phyloP scores from a whole-genome alignment of 1,284 basidiomycete genomes.

The Anthracocystis setariae region DNA sequence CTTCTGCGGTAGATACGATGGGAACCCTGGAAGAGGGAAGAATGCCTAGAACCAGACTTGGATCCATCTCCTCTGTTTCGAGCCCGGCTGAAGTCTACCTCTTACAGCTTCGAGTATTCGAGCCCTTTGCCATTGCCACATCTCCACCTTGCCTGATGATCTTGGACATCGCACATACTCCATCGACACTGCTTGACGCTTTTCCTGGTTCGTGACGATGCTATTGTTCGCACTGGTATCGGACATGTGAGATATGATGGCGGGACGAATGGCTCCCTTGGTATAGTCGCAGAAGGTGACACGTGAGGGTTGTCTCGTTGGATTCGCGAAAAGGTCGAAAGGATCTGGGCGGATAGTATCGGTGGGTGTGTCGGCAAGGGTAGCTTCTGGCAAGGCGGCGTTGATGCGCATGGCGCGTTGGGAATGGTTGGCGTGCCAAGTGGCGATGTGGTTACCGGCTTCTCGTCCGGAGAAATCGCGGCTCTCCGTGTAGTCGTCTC shows the following conservation, averaged over 20 bases:
- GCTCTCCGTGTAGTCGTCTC: background rate
- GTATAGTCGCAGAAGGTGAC: slow-evolving; percentile 20
- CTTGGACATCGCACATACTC: slow-evolving; percentile 26
- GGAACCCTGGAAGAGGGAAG: background rate
- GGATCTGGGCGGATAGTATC: slow-evolving; percentile 11
- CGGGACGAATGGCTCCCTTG: slow-evolving; percentile 12
- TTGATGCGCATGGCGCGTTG: slow-evolving; percentile 1
- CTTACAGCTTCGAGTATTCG: slow-evolving; percentile 35
- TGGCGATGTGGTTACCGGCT: slow-evolving; percentile 8
- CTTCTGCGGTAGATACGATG: background rate
- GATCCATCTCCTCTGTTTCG: slow-evolving; percentile 25
- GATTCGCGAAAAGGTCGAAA: slow-evolving; percentile 13
- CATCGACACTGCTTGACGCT: background rate
- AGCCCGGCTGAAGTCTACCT: slow-evolving; percentile 5
- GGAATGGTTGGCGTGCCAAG: slow-evolving; percentile 29
- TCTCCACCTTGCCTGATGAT: slow-evolving; percentile 13
- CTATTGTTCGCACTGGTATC: background rate
- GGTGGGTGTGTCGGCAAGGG: background rate
- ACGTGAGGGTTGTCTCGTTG: background rate
- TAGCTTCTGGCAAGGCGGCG: background rate
- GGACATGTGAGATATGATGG: slow-evolving; percentile 19
- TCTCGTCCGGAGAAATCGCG: background rate
- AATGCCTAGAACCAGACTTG: slow-evolving; percentile 34
- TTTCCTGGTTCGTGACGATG: background rate
- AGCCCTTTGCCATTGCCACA: slow-evolving; percentile 38